Conservation (phyloP, 345 rosid species). For the Brassica nigra region DNA sequence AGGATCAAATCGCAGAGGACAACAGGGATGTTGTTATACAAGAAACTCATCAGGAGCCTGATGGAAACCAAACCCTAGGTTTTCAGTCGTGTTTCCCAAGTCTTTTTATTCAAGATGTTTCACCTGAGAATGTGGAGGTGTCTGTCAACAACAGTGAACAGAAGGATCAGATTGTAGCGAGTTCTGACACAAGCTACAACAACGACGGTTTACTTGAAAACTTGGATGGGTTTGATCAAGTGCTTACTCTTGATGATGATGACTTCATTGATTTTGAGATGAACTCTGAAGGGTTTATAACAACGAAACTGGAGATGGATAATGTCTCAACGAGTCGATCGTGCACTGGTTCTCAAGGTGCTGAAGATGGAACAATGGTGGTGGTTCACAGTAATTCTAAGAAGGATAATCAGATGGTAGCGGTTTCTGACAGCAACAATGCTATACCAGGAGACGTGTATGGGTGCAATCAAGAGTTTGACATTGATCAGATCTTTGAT, state of each 20-base stretch:
- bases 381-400: background rate
- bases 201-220: background rate
- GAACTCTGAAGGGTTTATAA: background rate
- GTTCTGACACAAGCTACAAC: background rate
- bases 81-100: background rate
- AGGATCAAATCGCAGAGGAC: background rate
- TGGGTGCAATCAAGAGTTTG: background rate
- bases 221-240: background rate
- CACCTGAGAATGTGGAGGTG: background rate
- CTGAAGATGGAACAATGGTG: background rate
- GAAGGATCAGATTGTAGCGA: background rate
- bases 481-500: background rate
- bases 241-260: constrained; percentile 12
- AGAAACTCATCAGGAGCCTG: background rate
- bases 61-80: constrained; percentile 1
- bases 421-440: background rate
- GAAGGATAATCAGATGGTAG: background rate
- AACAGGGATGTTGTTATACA: background rate
- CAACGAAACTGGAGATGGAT: background rate
- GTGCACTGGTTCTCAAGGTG: background rate
- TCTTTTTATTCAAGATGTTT: background rate
- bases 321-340: background rate
- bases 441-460: background rate
- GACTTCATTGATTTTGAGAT: background rate
- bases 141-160: background rate